phyloP scores from a whole-genome alignment of 2,329 filamentous ascomycete species.

The Dactylellina sp. region DNA sequence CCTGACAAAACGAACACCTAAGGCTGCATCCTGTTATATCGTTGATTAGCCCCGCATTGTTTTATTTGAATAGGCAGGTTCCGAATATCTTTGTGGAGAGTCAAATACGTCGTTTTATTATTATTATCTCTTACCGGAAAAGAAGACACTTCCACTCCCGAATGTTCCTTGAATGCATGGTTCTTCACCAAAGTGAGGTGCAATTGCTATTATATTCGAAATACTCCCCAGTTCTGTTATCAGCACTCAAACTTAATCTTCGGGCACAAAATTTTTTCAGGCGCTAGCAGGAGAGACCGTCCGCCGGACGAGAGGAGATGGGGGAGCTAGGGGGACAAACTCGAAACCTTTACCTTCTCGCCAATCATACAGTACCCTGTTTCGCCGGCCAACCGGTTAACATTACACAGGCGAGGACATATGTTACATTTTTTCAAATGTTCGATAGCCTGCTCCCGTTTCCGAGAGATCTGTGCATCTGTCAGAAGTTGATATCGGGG shows the following conservation, averaged over 20 bases:
- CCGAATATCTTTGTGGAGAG: slow-evolving; percentile 19
- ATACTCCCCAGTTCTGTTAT: neutral
- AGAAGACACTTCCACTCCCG: slow-evolving; percentile 83
- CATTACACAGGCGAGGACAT: slow-evolving; percentile 79
- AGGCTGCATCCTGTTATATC: slow-evolving; percentile 70
- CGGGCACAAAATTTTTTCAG: neutral
- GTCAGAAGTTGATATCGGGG: slow-evolving; percentile 78
- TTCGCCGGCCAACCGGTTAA: slow-evolving; percentile 79
- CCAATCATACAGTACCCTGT: slow-evolving; percentile 84
- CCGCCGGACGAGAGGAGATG: neutral
- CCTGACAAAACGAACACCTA: slow-evolving; percentile 72
- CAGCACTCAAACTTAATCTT: neutral
- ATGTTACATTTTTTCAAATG: slow-evolving; percentile 84
- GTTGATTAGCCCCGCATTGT: slow-evolving; percentile 15
- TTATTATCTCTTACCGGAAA: slow-evolving; percentile 69
- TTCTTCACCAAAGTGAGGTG: slow-evolving; percentile 87
- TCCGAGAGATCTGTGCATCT: slow-evolving; percentile 76
- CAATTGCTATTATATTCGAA: slow-evolving; percentile 74
- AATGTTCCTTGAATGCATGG: slow-evolving; percentile 85
- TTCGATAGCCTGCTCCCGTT: slow-evolving; percentile 78
- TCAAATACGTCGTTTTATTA: slow-evolving; percentile 2
- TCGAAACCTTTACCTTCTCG: slow-evolving; percentile 75
- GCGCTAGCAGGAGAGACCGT: neutral
- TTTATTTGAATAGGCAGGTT: slow-evolving; percentile 49
- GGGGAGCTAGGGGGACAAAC: slow-evolving; percentile 16